Evolutionary conservation across 2,329 filamentous ascomycete species (phyloP), one percentile per base, ranked within the genome.

Genomic region (Aspergillus transmontanensis): DNA sequence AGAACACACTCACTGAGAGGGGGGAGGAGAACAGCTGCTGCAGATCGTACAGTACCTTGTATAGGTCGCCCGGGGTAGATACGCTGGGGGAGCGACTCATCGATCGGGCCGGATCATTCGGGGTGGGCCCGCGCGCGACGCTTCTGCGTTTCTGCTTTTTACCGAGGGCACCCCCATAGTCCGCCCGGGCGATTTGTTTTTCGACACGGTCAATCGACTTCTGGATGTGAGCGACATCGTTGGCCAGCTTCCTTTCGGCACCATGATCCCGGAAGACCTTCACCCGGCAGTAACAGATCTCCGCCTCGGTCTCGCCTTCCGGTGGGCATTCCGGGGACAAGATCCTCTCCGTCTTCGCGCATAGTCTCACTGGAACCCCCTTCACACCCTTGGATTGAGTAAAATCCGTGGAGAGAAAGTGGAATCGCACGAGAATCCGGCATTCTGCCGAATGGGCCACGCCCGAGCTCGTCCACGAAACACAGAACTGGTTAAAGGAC

Each of bases 331-430:
- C 23, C 14, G 5, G 23, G 12, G 26, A 19, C 14, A 48, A 28
- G 34, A 54, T 30, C 58, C 21, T 30, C 36, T 54, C 41, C 3
- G 58, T 59, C 48, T 59, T 59, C n/a, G 48, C 58, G 45, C 58
- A 59, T 43, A 59, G 28, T 43, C 46, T 26, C 16, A 59, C 58
- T 11, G 48, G 23, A 1, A 16, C 26, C 3, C 58, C 94, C 78
- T 97, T 97, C 57, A 97, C 94, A 45, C 94, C 94, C 74, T 97
- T 97, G 26, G 94, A 96, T 73, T 96, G 93, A 76, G 93, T 97
- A 75, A 97, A 97, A 74, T 97, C 94, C 14, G 94, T 97, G 1
- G 94, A 97, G 0, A 97, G 83, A 73, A 97, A 97, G 80, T 97
- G 97, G 84, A 97, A 97, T 51, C 93, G 90, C 14, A 97, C 91